Evolutionary conservation across 2,329 filamentous ascomycete genomes (phyloP), one percentile per base, ranked within the genome.

Genomic region (Ophiocordyceps camponoti-leonardi): DNA sequence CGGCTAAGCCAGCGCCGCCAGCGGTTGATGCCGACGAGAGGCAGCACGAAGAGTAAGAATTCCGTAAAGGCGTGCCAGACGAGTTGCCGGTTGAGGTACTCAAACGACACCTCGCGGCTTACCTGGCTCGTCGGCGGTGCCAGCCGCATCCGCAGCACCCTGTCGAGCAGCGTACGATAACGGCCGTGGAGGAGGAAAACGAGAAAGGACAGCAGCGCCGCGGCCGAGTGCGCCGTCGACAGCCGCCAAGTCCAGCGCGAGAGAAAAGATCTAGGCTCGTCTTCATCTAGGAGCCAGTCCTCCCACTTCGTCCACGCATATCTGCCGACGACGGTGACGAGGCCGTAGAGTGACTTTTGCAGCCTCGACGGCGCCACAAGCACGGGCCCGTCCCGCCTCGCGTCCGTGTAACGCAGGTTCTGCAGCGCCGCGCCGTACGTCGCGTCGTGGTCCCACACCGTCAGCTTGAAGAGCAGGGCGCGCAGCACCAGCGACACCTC

Each of bases 1-100:
- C 87, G 76, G 19, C 76, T 72, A n/a, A 95, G 68, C 82, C 90
- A 94, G 52, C 88, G 75, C 47, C 86, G 77, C 92, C 92, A 98
- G 52, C 87, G 77, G 56, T 84, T 82, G 53, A 98, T 90, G 44
- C 92, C 92, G 40, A 98, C 84, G n/a, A 98, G 73, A 0, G 92
- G 92, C n/a, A 98, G 72, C 18, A 96, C 75, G 61, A 96, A 98
- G 30, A 98, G 75, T n/a, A 98, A 70, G 55, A 98, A 98, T 61
- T 98, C 92, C 23, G 92, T 98, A 56, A 98, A 94, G n/a, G 92
- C 92, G 64, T 98, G 92, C 92, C 92, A 98, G 35, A 98, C 92
- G 12, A 98, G 77, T 65, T 98, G 92, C 43, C 92, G 81, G 61
- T 98, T 98, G 44, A 96, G 76, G 57, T 95, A 96, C 64, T 98